Percentiles rank a stretch among this genome's conserved stretches.
These are phyloP conservation scores for Leccinum barrowsii DNA, from an alignment of 768 basidiomycete genomes.

Conservation along the genomic window DNA sequence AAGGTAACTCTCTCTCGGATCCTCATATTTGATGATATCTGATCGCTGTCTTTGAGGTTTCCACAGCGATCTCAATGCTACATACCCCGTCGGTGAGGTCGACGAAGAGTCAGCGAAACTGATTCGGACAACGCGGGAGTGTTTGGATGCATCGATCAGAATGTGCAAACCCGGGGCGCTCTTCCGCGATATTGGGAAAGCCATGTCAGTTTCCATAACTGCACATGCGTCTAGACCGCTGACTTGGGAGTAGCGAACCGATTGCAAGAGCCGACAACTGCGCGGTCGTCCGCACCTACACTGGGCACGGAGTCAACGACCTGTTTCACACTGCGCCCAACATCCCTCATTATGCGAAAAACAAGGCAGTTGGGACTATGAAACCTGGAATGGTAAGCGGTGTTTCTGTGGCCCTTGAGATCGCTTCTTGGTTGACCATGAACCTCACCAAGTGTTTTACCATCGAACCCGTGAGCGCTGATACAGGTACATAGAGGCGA, in stretches of 20 bases:
- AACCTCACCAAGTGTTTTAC: constrained; percentile 54
- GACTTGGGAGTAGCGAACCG: constrained; percentile 58
- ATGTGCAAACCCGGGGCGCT: constrained; percentile 91
- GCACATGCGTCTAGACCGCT: constrained; percentile 14
- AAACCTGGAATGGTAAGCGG: constrained; percentile 82
- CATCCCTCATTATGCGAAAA: constrained; percentile 92
- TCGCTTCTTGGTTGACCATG: constrained; percentile 6
- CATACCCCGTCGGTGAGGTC: constrained; percentile 84
- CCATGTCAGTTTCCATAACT: constrained; percentile 54
- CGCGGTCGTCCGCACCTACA: constrained; percentile 88
- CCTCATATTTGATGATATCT: background rate
- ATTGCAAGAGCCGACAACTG: constrained; percentile 81
- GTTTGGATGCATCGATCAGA: constrained; percentile 85
- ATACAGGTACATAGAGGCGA: constrained; percentile 1
- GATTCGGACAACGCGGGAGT: constrained; percentile 77
- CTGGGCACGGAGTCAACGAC: constrained; percentile 86
- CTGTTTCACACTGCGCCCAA: constrained; percentile 86
- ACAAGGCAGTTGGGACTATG: constrained; percentile 91
- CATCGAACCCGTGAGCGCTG: constrained; percentile 65
- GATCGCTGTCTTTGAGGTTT: constrained; percentile 49
- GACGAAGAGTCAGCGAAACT: constrained; percentile 82
- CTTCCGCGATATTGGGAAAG: constrained; percentile 84
- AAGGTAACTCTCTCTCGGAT: constrained; percentile 46
- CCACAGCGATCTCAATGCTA: constrained; percentile 91
- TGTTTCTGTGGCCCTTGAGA: background rate